These are phyloP conservation scores for Trichoderma cornu-damae DNA, from an alignment of 2,329 filamentous ascomycete genomes.

Conservation along the genomic window DNA sequence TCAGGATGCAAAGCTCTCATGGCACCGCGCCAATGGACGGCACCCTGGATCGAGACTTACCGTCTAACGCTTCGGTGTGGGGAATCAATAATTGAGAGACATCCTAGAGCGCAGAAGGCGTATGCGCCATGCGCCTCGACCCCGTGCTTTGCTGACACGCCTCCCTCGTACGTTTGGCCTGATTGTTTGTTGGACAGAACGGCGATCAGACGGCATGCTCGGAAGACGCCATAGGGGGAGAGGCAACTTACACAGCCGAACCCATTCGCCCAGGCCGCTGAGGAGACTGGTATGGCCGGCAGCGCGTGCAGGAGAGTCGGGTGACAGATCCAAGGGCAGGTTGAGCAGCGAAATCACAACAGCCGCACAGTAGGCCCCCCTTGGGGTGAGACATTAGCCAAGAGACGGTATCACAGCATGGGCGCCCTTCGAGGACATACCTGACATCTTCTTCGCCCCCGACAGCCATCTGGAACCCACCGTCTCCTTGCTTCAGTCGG, in stretches of 20 bases:
- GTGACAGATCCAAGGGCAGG: conserved; percentile 72
- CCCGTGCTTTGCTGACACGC: conserved; percentile 78
- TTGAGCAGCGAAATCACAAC: conserved; percentile 78
- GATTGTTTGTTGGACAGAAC: neutral
- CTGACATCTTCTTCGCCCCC: conserved; percentile 91
- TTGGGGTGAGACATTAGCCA: conserved; percentile 33
- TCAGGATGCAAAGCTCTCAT: conserved; percentile 31
- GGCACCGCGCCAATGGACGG: conserved; percentile 32
- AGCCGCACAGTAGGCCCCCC: conserved; percentile 87
- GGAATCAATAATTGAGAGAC: conserved; percentile 76
- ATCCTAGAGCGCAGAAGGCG: conserved; percentile 88
- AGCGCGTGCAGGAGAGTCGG: conserved; percentile 61
- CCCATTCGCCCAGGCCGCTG: conserved; percentile 70
- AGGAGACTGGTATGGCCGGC: conserved; percentile 61
- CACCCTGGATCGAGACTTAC: conserved; percentile 43
- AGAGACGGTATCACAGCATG: conserved; percentile 20
- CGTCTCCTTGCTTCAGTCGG: conserved; percentile 75
- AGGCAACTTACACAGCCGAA: conserved; percentile 64
- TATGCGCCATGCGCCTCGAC: conserved; percentile 95
- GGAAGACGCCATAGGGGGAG: conserved; percentile 22
- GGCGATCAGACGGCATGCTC: conserved; percentile 19
- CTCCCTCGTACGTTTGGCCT: conserved; percentile 94
- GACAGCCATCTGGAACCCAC: conserved; percentile 81
- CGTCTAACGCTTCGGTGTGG: conserved; percentile 69
- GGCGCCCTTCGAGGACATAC: conserved; percentile 42